These are phyloP conservation scores for Tylopilus orsonianus DNA, from an alignment of 1,284 basidiomycete species.

Conservation along the genomic window DNA sequence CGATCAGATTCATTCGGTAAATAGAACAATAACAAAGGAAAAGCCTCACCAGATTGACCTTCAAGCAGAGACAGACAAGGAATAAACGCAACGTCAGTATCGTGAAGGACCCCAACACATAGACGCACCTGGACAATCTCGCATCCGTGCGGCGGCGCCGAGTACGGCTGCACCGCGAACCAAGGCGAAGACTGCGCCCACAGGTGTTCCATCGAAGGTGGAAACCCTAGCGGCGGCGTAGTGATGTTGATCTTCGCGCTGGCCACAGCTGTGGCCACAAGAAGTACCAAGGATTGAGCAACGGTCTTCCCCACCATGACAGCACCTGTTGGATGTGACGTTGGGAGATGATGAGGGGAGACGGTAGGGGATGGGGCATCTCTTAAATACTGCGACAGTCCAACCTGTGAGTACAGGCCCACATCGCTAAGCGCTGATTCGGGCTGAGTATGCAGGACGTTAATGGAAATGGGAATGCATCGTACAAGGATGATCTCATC, in stretches of 20 bases:
- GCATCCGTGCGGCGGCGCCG: conserved; percentile 13
- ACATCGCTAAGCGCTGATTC: too few species aligned
- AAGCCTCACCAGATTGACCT: conserved; percentile 21
- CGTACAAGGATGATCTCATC: too few species aligned
- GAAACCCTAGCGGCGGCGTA: conserved; percentile 14
- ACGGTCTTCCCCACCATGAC: conserved; percentile 4
- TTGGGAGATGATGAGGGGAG: too few species aligned
- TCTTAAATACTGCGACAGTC: too few species aligned
- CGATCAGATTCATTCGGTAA: not conserved
- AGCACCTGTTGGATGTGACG: too few species aligned
- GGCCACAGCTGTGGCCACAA: not conserved
- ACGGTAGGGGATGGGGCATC: too few species aligned
- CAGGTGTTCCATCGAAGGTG: conserved; percentile 13
- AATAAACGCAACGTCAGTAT: not conserved
- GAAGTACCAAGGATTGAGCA: conserved; percentile 1
- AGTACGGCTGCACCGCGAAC: conserved; percentile 17
- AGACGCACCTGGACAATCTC: conserved; percentile 20
- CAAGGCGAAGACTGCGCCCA: conserved; percentile 21
- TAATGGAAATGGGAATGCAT: too few species aligned
- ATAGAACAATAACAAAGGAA: not conserved
- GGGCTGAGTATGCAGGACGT: too few species aligned
- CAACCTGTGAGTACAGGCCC: too few species aligned
- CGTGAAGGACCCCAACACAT: too few species aligned
- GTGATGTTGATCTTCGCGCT: conserved; percentile 11
- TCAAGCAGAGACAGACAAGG: not conserved